Conservation (phyloP, 2,329 filamentous ascomycete species). For the Pezicula carpinea region DNA sequence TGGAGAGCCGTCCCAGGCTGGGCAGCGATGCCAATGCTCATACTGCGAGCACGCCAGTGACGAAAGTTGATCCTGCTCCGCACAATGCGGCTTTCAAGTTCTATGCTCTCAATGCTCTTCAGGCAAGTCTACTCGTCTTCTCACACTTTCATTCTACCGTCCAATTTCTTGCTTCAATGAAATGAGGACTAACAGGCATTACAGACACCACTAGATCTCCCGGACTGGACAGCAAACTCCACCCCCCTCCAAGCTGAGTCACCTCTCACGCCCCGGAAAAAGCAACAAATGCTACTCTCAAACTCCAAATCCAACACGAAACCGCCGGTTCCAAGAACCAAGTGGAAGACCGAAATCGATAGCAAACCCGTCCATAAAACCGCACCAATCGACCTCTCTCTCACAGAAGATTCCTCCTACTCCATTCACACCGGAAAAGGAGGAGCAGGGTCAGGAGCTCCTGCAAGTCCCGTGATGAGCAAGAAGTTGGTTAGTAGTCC, state of each 20-base stretch:
- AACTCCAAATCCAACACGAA: constrained; percentile 6
- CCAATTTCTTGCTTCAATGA: neutral
- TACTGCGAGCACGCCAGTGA: constrained; percentile 10
- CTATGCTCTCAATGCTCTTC: constrained; percentile 22
- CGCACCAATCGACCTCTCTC: constrained; percentile 25
- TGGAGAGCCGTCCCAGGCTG: constrained; percentile 23
- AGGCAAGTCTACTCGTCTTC: constrained; percentile 14
- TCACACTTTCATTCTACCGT: neutral
- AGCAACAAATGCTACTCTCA: constrained; percentile 5
- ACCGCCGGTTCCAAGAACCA: constrained; percentile 24
- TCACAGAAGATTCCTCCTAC: constrained; percentile 23
- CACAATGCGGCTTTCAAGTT: constrained; percentile 23
- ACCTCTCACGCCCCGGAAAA: neutral
- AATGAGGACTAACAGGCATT: neutral
- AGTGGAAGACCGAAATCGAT: constrained; percentile 26
- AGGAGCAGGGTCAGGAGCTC: constrained; percentile 20
- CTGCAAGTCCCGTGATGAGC: constrained; percentile 28
- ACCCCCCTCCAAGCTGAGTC: constrained; percentile 1
- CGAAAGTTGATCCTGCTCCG: constrained; percentile 23
- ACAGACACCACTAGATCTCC: constrained; percentile 23
- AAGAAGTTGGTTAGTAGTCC: constrained; percentile 47
- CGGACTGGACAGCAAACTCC: constrained; percentile 19
- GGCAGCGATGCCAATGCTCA: constrained; percentile 18
- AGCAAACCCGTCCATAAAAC: constrained; percentile 8
- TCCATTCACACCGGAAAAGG: constrained; percentile 1